phyloP scores from a whole-genome alignment of 352 stramenopile genomes.

The Phytophthora fragariaefolia region DNA sequence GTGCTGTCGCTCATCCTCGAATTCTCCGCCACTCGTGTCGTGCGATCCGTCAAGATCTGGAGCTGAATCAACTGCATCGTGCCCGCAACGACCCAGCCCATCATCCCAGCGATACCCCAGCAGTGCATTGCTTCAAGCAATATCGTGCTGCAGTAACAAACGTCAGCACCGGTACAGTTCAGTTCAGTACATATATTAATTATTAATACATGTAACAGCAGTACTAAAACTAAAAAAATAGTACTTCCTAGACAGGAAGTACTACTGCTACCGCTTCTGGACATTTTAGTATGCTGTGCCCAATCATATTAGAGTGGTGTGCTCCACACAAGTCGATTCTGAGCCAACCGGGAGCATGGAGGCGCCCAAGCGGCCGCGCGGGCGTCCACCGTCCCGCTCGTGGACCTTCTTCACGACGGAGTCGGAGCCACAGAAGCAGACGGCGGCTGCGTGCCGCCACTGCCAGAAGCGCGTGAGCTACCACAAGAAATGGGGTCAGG shows the following conservation, averaged over 20 bases:
- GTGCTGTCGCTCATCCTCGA: conserved; percentile 1
- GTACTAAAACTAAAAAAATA: too few species aligned
- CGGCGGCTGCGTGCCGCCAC: conserved; percentile 55
- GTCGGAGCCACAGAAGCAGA: conserved; percentile 54
- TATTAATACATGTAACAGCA: too few species aligned
- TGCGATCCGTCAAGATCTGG: neutral
- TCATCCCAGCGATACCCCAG: neutral
- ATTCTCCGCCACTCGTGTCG: neutral
- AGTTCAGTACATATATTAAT: too few species aligned
- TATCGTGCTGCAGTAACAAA: neutral
- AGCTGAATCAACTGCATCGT: too few species aligned
- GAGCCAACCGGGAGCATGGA: too few species aligned
- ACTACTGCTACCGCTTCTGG: too few species aligned
- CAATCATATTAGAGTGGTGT: too few species aligned
- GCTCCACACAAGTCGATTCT: too few species aligned
- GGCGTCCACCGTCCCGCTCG: conserved; percentile 51
- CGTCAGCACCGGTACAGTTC: neutral
- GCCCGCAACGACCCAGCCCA: neutral
- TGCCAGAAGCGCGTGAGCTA: conserved; percentile 50
- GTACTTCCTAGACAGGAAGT: too few species aligned
- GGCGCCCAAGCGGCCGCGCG: conserved; percentile 31
- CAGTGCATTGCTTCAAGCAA: neutral
- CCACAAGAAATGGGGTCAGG: conserved; percentile 72
- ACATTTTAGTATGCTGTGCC: too few species aligned
- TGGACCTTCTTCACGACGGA: conserved; percentile 65